phyloP scores from a whole-genome alignment of 106 monocot genomes.

The Hemerocallis citrina region DNA sequence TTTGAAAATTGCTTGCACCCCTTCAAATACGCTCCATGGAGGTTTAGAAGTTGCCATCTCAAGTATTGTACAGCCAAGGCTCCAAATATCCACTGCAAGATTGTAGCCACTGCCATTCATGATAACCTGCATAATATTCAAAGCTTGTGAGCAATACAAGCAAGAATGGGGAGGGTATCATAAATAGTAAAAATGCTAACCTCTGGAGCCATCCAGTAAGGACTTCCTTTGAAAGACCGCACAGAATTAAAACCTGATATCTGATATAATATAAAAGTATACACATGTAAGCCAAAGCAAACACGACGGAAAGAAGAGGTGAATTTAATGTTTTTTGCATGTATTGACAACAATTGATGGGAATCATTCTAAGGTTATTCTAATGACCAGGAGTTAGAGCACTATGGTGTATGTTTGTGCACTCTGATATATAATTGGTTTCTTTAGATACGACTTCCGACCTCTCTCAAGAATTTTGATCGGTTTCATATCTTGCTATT shows the following conservation, averaged over 20 bases:
- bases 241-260: conserved; percentile 55
- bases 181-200: conserved; percentile 18
- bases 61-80: conserved; percentile 83
- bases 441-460: no score
- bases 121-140: conserved; percentile 44
- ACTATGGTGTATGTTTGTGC: no score
- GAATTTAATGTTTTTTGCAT: no score
- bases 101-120: conserved; percentile 74
- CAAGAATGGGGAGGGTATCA: not conserved
- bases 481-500: no score
- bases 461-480: no score
- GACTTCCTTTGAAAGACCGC: conserved; percentile 87
- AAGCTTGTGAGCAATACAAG: not conserved
- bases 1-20: conserved; percentile 91
- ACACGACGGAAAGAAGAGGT: no score
- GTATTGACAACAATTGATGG: no score
- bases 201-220: conserved; percentile 99
- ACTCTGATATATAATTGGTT: no score
- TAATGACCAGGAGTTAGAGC: no score
- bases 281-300: not conserved
- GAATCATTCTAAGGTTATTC: no score
- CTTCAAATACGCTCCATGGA: conserved; percentile 79
- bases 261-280: conserved; percentile 25
- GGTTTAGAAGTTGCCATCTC: conserved; percentile 90
- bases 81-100: conserved; percentile 87